These are phyloP conservation scores for Monosporozyma servazzii DNA, from an alignment of 805 yeast species.

Conservation along the genomic window DNA sequence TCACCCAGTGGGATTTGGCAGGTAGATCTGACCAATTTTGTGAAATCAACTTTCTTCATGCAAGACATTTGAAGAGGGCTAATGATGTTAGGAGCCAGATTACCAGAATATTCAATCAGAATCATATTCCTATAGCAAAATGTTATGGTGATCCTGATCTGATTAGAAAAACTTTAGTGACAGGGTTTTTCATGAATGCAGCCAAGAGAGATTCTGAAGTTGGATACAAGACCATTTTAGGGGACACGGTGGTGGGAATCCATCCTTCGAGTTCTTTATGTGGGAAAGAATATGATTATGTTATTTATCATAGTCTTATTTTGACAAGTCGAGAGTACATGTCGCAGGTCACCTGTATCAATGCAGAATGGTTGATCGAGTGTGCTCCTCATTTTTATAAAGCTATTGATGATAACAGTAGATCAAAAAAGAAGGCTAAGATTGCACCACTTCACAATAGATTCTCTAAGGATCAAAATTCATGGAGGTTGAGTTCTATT, in stretches of 20 bases:
- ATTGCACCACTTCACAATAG: slow-evolving; percentile 66
- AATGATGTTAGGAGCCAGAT: slow-evolving; percentile 74
- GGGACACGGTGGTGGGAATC: slow-evolving; percentile 63
- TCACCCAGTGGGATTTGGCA: slow-evolving; percentile 61
- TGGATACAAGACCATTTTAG: slow-evolving; percentile 62
- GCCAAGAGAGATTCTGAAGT: slow-evolving; percentile 65
- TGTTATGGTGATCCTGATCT: slow-evolving; percentile 49
- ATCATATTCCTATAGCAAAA: slow-evolving; percentile 36
- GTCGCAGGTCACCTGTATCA: slow-evolving; percentile 79
- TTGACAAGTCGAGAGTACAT: slow-evolving; percentile 83
- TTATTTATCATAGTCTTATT: slow-evolving; percentile 71
- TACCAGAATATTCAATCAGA: slow-evolving; percentile 42
- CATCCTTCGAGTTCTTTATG: slow-evolving; percentile 81
- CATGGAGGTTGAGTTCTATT: slow-evolving; percentile 64
- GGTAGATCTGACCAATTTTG: slow-evolving; percentile 38
- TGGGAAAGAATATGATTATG: slow-evolving; percentile 59
- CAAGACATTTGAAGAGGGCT: slow-evolving; percentile 65
- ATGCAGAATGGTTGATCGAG: slow-evolving; percentile 70
- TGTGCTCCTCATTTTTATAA: slow-evolving; percentile 67
- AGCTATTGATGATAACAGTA: slow-evolving; percentile 45
- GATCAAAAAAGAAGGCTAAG: slow-evolving; percentile 48
- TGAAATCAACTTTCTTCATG: slow-evolving; percentile 58
- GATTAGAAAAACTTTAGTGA: slow-evolving; percentile 52
- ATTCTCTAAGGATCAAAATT: slow-evolving; percentile 49
- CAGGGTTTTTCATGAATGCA: slow-evolving; percentile 61